Evolutionary conservation across 2,329 filamentous ascomycete species (phyloP), one percentile per base, ranked within the genome.

Genomic region (Macroventuria anomochaeta): DNA sequence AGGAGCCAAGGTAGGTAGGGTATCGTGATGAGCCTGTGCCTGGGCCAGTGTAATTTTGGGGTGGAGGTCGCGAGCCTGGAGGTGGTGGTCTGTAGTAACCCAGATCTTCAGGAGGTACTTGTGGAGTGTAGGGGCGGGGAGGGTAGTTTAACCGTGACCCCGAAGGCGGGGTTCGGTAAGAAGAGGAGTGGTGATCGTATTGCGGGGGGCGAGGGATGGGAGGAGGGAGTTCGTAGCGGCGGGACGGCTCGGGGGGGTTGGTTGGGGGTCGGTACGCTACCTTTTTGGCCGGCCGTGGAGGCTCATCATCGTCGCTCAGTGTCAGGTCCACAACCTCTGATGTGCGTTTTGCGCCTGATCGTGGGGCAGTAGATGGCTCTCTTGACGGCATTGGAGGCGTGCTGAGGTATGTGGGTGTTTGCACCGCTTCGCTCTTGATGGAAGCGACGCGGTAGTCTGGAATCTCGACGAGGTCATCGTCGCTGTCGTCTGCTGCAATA

Each of bases 311-410:
- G 55, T 80, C 78, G 57, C 75, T 78, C 39, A 80, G 59, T 1
- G 79, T 81, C 64, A 81, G 68, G 58, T 81, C 79, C 46, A 82
- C 79, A 21, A 81, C 77, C 46, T 79, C 77, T 11, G 76, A 74
- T 25, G 73, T 72, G 29, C 79, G 72, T 64, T 81, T 82, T 50
- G 69, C 73, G 21, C 74, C 71, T 12, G 69, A 70, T 20, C 71
- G 63, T 6, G 71, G 64, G 38, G 69, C 66, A 46, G 66, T 63
- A 42, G 71, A 63, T 17, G 73, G 55, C 55, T 80, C 79, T 38
- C 79, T 70, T 11, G 79, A 80, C 11, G 76, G 77, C 12, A 79
- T 57, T 4, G 79, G 78, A 13, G 79, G 78, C 12, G 79, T 81
- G 47, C 74, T 69, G 10, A 76, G 55, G 32, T 74, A 75, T 36